phyloP scores from a whole-genome alignment of 1,139 yeast species.

The Yamadazyma songkhlaensis region DNA sequence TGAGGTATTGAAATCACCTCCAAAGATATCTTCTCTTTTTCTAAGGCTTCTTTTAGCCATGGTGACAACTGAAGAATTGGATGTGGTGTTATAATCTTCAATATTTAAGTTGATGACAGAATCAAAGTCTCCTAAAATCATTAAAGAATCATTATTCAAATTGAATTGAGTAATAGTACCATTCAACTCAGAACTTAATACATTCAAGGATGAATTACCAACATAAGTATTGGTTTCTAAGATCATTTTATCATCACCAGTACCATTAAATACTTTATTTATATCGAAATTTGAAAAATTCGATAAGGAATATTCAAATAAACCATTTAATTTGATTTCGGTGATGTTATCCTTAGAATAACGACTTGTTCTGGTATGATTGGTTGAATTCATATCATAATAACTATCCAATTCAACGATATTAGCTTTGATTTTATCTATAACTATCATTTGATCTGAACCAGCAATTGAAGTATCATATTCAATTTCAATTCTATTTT shows the following conservation, averaged over 20 bases:
- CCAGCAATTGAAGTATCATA: constrained; percentile 31
- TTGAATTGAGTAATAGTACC: constrained; percentile 39
- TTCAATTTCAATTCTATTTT: constrained; percentile 51
- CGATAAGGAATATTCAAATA: constrained; percentile 75
- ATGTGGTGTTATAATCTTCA: constrained; percentile 28
- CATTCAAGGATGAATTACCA: constrained; percentile 68
- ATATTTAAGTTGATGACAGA: constrained; percentile 32
- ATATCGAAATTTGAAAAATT: constrained; percentile 58
- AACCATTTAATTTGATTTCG: constrained; percentile 53
- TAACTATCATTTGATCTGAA: constrained; percentile 55
- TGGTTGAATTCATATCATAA: constrained; percentile 27
- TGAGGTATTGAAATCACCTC: constrained; percentile 31
- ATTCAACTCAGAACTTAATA: constrained; percentile 51
- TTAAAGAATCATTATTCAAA: constrained; percentile 23
- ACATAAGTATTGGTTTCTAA: constrained; percentile 41
- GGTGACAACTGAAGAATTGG: constrained; percentile 26
- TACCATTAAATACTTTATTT: constrained; percentile 19
- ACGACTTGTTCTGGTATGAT: constrained; percentile 21
- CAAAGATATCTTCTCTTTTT: constrained; percentile 29
- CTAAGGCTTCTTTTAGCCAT: constrained; percentile 9
- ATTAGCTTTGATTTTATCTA: constrained; percentile 63
- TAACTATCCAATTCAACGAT: constrained; percentile 50
- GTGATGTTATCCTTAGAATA: constrained; percentile 20
- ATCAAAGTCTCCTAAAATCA: constrained; percentile 49
- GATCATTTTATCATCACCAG: constrained; percentile 22